These are phyloP conservation scores for Oidium heveae DNA, from an alignment of 2,329 filamentous ascomycete species.

Conservation along the genomic window DNA sequence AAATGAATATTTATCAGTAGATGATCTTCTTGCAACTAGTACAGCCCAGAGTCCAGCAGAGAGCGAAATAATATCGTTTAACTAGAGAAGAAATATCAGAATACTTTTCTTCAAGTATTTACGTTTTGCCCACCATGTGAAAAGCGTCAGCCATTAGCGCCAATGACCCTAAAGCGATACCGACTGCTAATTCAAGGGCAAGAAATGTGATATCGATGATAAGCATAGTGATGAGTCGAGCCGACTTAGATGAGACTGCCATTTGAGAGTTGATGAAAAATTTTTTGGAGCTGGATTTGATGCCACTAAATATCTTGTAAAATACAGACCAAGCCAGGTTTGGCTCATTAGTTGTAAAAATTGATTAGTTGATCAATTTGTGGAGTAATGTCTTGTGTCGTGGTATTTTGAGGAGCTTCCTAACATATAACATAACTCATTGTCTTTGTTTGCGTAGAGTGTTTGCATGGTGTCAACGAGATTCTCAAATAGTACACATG, in stretches of 20 bases:
- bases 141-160: conserved; percentile 92
- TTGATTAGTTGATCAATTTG: too few species aligned
- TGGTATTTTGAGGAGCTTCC: too few species aligned
- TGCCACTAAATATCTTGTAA: too few species aligned
- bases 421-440: too few species aligned
- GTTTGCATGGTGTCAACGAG: too few species aligned
- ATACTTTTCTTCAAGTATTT: neutral
- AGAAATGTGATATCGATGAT: conserved; percentile 79
- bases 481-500: too few species aligned
- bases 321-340: too few species aligned
- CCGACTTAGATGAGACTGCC: conserved; percentile 82
- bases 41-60: conserved; percentile 90
- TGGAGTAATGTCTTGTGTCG: too few species aligned
- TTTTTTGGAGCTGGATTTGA: too few species aligned
- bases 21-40: conserved; percentile 58
- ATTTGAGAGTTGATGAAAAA: conserved; percentile 1
- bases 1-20: conserved; percentile 83
- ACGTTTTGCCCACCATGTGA: conserved; percentile 51
- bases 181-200: conserved; percentile 61
- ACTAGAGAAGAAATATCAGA: conserved; percentile 20
- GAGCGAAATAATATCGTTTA: conserved; percentile 93
- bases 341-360: too few species aligned
- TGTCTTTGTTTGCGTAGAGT: too few species aligned
- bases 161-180: conserved; percentile 71
- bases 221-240: conserved; percentile 79